Evolutionary conservation across 768 basidiomycete genomes (phyloP).

Genomic region (Agaricus bisporus): DNA sequence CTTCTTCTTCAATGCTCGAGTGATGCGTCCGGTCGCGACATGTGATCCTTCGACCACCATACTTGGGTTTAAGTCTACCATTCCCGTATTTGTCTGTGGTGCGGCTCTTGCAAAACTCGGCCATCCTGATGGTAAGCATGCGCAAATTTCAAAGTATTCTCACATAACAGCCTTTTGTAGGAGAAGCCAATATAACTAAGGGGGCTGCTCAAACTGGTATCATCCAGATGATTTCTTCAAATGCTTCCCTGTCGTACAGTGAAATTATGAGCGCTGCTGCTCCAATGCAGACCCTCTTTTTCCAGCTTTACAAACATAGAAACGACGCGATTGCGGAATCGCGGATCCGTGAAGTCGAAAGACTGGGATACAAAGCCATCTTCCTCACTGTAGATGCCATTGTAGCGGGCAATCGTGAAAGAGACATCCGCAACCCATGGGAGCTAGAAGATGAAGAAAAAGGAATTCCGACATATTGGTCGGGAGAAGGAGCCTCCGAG

Average conservation of each 20-base stretch:
- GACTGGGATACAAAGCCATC: conserved; percentile 78
- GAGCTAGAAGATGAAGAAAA: conserved; percentile 49
- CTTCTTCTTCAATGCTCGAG: conserved; percentile 82
- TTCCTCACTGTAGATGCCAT: conserved; percentile 90
- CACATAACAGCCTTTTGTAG: conserved; percentile 25
- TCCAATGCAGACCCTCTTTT: conserved; percentile 62
- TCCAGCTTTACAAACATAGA: conserved; percentile 82
- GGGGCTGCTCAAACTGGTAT: conserved; percentile 62
- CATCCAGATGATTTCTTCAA: conserved; percentile 82
- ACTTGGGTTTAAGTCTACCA: conserved; percentile 60
- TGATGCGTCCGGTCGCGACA: conserved; percentile 60
- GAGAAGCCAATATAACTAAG: conserved; percentile 77
- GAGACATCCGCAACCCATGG: conserved; percentile 62
- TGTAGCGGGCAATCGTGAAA: conserved; percentile 76
- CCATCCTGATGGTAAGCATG: conserved; percentile 60
- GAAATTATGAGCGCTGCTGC: conserved; percentile 54
- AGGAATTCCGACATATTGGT: conserved; percentile 25
- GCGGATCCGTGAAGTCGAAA: conserved; percentile 65
- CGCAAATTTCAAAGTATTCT: too few species aligned
- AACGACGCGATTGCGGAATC: conserved; percentile 60
- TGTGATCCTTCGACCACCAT: conserved; percentile 70
- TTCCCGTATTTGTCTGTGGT: conserved; percentile 81
- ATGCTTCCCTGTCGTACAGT: conserved; percentile 62
- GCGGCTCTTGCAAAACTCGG: conserved; percentile 84
- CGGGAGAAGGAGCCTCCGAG: conserved; percentile 25